A percentile compares a stretch with the other conserved stretches of the same genome.
Evolutionary conservation across 2,329 filamentous ascomycete species (phyloP).

Genomic region (Xylaria polymorpha): DNA sequence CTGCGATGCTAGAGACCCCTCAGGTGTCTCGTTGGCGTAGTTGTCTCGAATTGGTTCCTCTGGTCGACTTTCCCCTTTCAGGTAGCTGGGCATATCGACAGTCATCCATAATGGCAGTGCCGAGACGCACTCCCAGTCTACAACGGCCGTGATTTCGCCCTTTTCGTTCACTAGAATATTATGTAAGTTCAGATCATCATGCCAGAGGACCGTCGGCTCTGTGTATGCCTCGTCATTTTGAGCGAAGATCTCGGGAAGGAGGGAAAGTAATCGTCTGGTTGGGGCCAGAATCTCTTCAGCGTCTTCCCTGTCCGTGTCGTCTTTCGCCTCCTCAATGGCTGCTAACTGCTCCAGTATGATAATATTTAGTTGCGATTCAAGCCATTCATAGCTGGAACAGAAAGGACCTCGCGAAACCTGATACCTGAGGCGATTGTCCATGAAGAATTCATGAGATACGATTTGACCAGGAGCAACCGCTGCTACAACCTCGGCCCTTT

Average conservation of each 20-base stretch:
- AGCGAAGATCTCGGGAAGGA: slow-evolving; percentile 20
- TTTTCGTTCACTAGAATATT: slow-evolving; percentile 23
- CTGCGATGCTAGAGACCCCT: neutral
- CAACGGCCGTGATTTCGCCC: slow-evolving; percentile 23
- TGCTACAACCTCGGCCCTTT: neutral
- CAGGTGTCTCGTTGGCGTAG: slow-evolving; percentile 15
- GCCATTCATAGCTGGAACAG: slow-evolving; percentile 16
- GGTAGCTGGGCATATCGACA: slow-evolving; percentile 14
- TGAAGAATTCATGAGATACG: slow-evolving; percentile 15
- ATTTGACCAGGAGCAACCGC: slow-evolving; percentile 5
- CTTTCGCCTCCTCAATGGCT: slow-evolving; percentile 8
- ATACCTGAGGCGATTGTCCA: slow-evolving; percentile 12
- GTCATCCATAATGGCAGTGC: slow-evolving; percentile 19
- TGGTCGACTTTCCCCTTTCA: slow-evolving; percentile 1
- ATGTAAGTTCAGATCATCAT: slow-evolving; percentile 21
- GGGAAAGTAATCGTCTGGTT: slow-evolving; percentile 13
- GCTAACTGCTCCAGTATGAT: slow-evolving; percentile 11
- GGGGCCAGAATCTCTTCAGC: slow-evolving; percentile 8
- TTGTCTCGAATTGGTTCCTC: slow-evolving; percentile 18
- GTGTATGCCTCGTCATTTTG: neutral
- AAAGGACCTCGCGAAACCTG: slow-evolving; percentile 27
- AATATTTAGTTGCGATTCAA: slow-evolving; percentile 12
- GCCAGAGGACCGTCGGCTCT: slow-evolving; percentile 15
- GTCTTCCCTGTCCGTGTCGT: slow-evolving; percentile 21
- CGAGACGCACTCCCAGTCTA: slow-evolving; percentile 28